Evolutionary conservation across 805 yeast species (phyloP).

Genomic region (Candida oleophila): DNA sequence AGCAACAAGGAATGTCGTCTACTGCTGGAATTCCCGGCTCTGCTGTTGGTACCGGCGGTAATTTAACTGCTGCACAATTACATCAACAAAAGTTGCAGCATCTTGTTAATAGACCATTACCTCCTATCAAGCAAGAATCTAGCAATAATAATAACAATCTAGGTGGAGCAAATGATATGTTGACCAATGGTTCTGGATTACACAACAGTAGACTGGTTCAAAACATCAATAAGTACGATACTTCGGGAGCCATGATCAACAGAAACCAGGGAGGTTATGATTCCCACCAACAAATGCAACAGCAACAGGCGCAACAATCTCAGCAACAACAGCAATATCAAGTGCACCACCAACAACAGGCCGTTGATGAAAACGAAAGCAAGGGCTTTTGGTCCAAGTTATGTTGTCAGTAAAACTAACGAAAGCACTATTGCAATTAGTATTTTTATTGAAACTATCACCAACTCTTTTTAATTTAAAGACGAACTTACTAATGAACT

Average conservation of each 20-base stretch:
- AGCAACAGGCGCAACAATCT: not conserved
- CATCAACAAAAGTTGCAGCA: conserved; percentile 50
- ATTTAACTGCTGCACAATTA: conserved; percentile 43
- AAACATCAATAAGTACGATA: conserved; percentile 18
- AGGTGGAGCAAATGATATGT: conserved; percentile 15
- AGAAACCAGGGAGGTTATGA: conserved; percentile 4
- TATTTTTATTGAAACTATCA: conserved; percentile 10
- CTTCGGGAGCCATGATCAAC: conserved; percentile 15
- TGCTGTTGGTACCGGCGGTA: conserved; percentile 1
- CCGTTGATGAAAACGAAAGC: conserved; percentile 29
- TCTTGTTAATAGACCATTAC: conserved; percentile 48
- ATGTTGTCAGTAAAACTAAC: conserved; percentile 34
- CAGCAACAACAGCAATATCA: conserved; percentile 7
- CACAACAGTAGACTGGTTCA: conserved; percentile 16
- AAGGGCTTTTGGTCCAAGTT: conserved; percentile 44
- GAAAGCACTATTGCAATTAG: conserved; percentile 1
- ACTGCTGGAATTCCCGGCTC: conserved; percentile 6
- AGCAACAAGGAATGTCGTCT: conserved; percentile 9
- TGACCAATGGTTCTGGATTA: conserved; percentile 22
- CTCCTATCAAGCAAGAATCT: conserved; percentile 44
- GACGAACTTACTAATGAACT: no score
- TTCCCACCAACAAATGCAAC: conserved; percentile 1
- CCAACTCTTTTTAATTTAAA: conserved; percentile 11
- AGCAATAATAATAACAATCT: conserved; percentile 11
- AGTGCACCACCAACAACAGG: conserved; percentile 34